A percentile compares a stretch with the other conserved stretches of the same genome.
phyloP scores from a whole-genome alignment of 2,329 filamentous ascomycete genomes.

The Calonectria ilicicola region DNA sequence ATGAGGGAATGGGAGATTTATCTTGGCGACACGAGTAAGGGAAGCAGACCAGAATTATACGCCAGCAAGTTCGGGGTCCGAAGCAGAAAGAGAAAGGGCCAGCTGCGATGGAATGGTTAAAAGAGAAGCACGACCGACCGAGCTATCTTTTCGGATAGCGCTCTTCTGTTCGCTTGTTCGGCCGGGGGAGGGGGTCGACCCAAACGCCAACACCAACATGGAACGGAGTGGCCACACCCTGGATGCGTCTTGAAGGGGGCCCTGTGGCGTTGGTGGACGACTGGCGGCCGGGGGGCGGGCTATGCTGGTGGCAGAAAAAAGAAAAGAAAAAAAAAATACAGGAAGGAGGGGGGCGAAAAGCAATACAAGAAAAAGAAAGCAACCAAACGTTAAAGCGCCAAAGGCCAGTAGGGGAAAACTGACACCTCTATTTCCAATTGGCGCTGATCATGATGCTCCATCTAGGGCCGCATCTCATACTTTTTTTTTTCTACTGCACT shows the following conservation, averaged over 20 bases:
- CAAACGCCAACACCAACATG: slow-evolving; percentile 7
- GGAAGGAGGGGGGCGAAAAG: not conserved
- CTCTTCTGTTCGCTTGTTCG: not conserved
- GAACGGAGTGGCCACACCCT: slow-evolving; percentile 7
- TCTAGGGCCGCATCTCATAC: not conserved
- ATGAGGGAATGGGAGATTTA: not conserved
- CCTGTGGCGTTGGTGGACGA: slow-evolving; percentile 4
- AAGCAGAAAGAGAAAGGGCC: slow-evolving; percentile 5
- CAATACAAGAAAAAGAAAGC: slow-evolving; percentile 10
- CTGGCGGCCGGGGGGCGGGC: not conserved
- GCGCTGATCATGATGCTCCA: not conserved
- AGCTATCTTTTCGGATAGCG: slow-evolving; percentile 25
- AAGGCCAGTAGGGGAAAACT: not conserved
- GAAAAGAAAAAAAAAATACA: not conserved
- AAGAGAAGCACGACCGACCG: slow-evolving; percentile 17
- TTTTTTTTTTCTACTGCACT: not conserved
- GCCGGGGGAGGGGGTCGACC: slow-evolving; percentile 7
- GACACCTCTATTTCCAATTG: not conserved
- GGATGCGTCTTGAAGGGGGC: not conserved
- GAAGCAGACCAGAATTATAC: slow-evolving; percentile 10
- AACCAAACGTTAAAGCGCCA: not conserved
- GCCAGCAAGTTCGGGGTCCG: not conserved
- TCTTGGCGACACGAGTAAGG: not conserved
- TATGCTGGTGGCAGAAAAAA: not conserved
- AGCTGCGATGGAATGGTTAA: slow-evolving; percentile 26